These are phyloP conservation scores for Ogataea sp. DNA, from an alignment of 805 yeast species.

Conservation along the genomic window DNA sequence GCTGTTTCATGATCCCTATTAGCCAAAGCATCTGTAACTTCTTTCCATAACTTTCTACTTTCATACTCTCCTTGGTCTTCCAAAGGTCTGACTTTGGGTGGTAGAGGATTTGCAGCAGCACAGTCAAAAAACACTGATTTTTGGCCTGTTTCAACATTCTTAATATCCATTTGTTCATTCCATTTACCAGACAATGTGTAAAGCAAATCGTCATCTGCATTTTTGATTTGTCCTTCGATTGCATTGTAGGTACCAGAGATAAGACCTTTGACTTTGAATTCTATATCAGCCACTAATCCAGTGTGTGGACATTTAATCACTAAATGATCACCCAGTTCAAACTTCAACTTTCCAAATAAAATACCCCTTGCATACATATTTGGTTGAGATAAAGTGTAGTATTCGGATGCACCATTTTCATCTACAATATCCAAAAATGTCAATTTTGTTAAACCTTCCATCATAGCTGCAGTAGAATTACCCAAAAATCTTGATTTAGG, in stretches of 20 bases:
- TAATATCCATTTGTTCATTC: slow-evolving; percentile 78
- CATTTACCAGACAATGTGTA: slow-evolving; percentile 83
- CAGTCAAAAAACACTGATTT: slow-evolving; percentile 56
- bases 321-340: slow-evolving; percentile 91
- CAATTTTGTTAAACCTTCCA: slow-evolving; percentile 83
- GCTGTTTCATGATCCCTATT: slow-evolving; percentile 73
- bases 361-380: slow-evolving; percentile 94
- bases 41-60: slow-evolving; percentile 75
- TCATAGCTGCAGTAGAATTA: slow-evolving; percentile 92
- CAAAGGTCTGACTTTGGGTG: slow-evolving; percentile 71
- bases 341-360: slow-evolving; percentile 79
- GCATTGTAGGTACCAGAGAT: slow-evolving; percentile 89
- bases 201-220: slow-evolving; percentile 41
- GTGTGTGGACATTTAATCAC: slow-evolving; percentile 53
- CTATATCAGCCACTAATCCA: slow-evolving; percentile 68
- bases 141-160: slow-evolving; percentile 30
- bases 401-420: slow-evolving; percentile 45
- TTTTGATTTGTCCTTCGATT: slow-evolving; percentile 66
- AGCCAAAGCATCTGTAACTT: slow-evolving; percentile 76
- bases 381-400: slow-evolving; percentile 85
- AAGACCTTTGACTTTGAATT: slow-evolving; percentile 92
- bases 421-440: slow-evolving; percentile 55
- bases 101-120: slow-evolving; percentile 36
- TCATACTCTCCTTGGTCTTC: slow-evolving; percentile 76
- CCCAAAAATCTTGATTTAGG: slow-evolving; percentile 90